Evolutionary conservation across 2,329 filamentous ascomycete species (phyloP).

Genomic region (Lachnellula subtilissima): DNA sequence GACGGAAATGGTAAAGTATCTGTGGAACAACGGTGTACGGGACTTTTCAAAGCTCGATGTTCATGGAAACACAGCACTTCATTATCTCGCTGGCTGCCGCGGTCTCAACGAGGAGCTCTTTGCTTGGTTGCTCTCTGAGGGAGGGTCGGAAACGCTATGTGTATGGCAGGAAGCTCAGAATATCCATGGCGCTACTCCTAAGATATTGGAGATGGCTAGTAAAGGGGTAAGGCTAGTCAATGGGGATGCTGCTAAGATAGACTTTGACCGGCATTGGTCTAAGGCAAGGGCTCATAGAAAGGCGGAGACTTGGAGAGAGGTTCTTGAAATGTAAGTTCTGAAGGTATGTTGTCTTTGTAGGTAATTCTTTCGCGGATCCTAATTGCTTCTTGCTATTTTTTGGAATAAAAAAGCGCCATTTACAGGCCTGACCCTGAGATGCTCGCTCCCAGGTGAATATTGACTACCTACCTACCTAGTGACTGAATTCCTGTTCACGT

Average conservation of each 20-base stretch:
- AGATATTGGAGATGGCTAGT: conserved; percentile 3
- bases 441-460: no score
- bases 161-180: conserved; percentile 7
- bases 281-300: conserved; percentile 9
- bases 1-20: conserved; percentile 8
- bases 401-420: not conserved
- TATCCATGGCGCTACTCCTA: conserved; percentile 4
- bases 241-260: not conserved
- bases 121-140: conserved; percentile 5
- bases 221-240: not conserved
- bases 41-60: conserved; percentile 9
- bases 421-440: no score
- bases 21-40: conserved; percentile 5
- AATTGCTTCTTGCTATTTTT: not conserved
- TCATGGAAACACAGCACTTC: conserved; percentile 20
- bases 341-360: not conserved
- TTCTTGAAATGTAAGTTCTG: not conserved
- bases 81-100: conserved; percentile 17
- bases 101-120: conserved; percentile 11
- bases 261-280: conserved; percentile 2
- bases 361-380: not conserved
- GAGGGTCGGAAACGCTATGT: not conserved
- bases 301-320: conserved; percentile 9
- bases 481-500: no score
- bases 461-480: no score